Percentiles rank a stretch among this genome's conserved stretches.
phyloP scores from a whole-genome alignment of 306 rosid genomes.

The Herpetospermum pedunculosum region DNA sequence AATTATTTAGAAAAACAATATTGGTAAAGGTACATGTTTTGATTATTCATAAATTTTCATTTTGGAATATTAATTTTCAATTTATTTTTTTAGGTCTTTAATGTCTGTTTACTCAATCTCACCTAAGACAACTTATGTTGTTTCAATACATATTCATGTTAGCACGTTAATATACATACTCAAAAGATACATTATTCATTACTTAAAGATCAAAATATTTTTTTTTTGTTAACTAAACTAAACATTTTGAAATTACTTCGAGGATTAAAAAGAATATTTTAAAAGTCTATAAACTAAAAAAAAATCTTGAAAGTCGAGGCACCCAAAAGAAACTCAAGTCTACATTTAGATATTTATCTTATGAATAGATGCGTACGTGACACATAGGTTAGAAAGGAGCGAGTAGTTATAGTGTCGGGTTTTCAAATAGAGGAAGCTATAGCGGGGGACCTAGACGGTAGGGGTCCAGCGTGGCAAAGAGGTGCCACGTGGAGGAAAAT shows the following conservation, averaged over 20 bases:
- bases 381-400: background rate
- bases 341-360: too few species aligned
- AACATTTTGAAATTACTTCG: too few species aligned
- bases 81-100: background rate
- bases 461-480: background rate
- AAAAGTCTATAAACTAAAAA: too few species aligned
- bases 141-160: background rate
- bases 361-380: too few species aligned
- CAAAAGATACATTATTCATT: background rate
- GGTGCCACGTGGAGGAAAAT: background rate
- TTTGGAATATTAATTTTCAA: background rate
- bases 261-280: too few species aligned
- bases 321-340: too few species aligned
- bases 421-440: background rate
- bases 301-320: too few species aligned
- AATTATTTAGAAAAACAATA: background rate
- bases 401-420: background rate
- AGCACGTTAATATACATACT: background rate
- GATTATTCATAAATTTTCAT: background rate
- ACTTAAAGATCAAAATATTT: too few species aligned
- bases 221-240: too few species aligned
- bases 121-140: too few species aligned
- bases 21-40: background rate
- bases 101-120: background rate
- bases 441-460: background rate